phyloP scores from a whole-genome alignment of 257 asterid species.

The Solanum chmielewskii region DNA sequence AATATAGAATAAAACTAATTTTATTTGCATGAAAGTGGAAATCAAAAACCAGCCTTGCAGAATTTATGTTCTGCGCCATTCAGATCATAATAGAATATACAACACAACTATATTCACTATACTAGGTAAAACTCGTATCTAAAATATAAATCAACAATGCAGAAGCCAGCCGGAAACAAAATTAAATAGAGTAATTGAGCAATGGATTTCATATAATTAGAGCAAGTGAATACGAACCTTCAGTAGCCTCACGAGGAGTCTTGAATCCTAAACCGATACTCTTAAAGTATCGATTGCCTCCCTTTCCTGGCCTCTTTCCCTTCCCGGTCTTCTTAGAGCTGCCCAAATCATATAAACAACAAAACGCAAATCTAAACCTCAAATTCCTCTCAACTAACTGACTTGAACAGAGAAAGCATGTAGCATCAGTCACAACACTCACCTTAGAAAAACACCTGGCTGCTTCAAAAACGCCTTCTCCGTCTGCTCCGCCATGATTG shows the following conservation, averaged over 20 bases:
- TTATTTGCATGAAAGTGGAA: background rate
- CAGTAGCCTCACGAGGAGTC: conserved; percentile 35
- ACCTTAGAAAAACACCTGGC: conserved; percentile 9
- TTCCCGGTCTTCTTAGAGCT: conserved; percentile 40
- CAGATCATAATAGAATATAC: no score
- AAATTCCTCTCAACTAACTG: background rate
- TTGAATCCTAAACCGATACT: conserved; percentile 35
- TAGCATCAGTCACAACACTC: background rate
- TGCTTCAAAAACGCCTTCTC: conserved; percentile 14
- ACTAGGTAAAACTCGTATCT: no score
- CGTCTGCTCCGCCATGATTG: conserved; percentile 8
- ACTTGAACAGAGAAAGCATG: background rate
- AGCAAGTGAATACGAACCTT: conserved; percentile 8
- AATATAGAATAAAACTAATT: background rate
- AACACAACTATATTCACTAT: no score
- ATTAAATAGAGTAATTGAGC: background rate
- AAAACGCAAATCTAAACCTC: background rate
- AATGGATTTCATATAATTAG: no score
- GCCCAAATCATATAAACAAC: background rate
- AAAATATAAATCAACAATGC: no score
- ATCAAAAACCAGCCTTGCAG: background rate
- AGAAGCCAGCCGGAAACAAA: background rate
- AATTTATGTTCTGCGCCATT: no score
- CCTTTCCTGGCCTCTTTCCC: conserved; percentile 40
- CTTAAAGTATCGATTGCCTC: conserved; percentile 36